Conservation (phyloP, 768 basidiomycete genomes). For the Lactarius psammicola region DNA sequence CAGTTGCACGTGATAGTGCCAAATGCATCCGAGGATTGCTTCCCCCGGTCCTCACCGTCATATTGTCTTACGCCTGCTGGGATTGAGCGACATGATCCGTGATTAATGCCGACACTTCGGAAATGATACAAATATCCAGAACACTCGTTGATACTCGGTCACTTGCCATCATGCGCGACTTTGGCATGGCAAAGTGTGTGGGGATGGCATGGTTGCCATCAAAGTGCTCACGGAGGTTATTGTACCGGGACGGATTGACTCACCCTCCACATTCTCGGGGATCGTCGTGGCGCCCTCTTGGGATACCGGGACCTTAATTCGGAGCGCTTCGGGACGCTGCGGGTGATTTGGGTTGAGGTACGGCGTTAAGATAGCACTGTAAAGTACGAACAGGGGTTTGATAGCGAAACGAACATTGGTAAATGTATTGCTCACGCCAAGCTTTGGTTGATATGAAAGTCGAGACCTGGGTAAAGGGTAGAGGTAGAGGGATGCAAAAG, state of each 20-base stretch:
- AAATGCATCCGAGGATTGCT: neutral
- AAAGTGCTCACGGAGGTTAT: neutral
- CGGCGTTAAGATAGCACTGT: neutral
- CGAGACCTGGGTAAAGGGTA: neutral
- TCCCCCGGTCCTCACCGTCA: too few relatives aligned
- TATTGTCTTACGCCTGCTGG: too few relatives aligned
- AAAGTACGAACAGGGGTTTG: neutral
- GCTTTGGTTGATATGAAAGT: neutral
- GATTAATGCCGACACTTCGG: neutral
- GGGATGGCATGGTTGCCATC: neutral
- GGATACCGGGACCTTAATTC: neutral
- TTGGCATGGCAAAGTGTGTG: neutral
- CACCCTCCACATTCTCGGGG: neutral
- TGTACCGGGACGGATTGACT: neutral
- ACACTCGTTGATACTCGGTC: neutral
- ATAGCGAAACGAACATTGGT: neutral
- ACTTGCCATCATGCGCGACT: neutral
- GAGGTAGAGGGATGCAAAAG: slow-evolving; percentile 2
- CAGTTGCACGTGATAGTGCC: neutral
- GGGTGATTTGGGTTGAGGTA: neutral
- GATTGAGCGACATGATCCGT: neutral
- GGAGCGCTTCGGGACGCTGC: neutral
- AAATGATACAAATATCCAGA: neutral
- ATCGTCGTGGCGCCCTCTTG: neutral
- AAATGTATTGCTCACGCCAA: neutral